Evolutionary conservation across 2,329 filamentous ascomycete genomes (phyloP).

Genomic region (Pochonia chlamydosporia): DNA sequence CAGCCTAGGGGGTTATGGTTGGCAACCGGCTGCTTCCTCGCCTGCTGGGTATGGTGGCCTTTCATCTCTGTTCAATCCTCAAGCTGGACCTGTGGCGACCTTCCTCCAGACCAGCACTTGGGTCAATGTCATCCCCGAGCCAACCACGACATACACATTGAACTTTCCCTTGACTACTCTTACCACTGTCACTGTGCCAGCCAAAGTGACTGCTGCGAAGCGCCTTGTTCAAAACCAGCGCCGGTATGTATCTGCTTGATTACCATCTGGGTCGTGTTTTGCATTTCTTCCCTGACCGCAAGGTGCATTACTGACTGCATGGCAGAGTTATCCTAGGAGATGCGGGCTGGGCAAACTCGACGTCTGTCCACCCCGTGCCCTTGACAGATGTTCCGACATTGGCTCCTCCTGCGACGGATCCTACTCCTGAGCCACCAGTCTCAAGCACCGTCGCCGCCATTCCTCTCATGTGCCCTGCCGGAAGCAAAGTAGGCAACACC

Average conservation of each 20-base stretch:
- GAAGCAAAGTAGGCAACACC: constrained; percentile 29
- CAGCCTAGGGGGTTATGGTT: constrained; percentile 17
- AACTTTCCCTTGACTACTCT: constrained; percentile 33
- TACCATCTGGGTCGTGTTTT: background rate
- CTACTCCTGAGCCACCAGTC: background rate
- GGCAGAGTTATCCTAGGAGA: constrained; percentile 13
- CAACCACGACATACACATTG: constrained; percentile 34
- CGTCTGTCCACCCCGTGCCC: constrained; percentile 7
- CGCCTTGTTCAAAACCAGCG: constrained; percentile 22
- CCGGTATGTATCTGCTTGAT: constrained; percentile 15
- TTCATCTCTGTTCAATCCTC: constrained; percentile 16
- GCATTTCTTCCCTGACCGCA: background rate
- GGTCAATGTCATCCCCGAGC: constrained; percentile 31
- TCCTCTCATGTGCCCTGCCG: constrained; percentile 21
- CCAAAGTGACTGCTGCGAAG: constrained; percentile 11
- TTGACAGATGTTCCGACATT: background rate
- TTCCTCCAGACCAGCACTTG: constrained; percentile 30
- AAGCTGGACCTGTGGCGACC: constrained; percentile 9
- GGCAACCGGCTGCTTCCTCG: constrained; percentile 11
- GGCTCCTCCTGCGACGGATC: background rate
- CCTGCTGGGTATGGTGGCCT: constrained; percentile 17
- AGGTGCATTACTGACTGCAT: background rate
- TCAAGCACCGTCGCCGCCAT: constrained; percentile 7
- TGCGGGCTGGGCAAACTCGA: constrained; percentile 26
- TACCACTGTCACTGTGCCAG: constrained; percentile 24